Base-by-base conservation (phyloP, 2,329 filamentous ascomycete species). In the Ceratocystis smalleyi region DNA sequence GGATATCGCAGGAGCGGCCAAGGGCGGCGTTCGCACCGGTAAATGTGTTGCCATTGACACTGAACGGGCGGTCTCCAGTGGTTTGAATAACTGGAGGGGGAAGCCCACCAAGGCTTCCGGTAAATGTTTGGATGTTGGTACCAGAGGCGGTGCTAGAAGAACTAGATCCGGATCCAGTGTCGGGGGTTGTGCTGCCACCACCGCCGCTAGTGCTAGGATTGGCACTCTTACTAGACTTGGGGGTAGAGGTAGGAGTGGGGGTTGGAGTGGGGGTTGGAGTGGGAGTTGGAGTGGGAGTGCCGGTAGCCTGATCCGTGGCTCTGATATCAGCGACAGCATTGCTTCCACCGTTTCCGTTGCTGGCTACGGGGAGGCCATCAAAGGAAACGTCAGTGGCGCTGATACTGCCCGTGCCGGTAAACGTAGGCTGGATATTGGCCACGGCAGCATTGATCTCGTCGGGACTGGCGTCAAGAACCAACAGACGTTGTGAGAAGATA, bases 1-100 rank as follows among this genome's bases (percentile, higher is more conserved):
- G 78, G 45, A 79, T 73, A 65, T 77, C 75, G 70, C 78, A 80
- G 10, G 77, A 78, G 30, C 78, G 77, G 71, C 75, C 73, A 65
- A 78, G 69, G 8, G 78, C 78, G 43, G 76, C 77, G 55, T 73
- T 75, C 8, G 70, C 68, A 68, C 76, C 76, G 4, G 78, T 74
- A 71, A 85, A 85, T 67, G 77, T 81, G 64, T 78, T 77, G 17
- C 77, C 78, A 64, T 79, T 83, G 68, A 83, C 83, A 60, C 71
- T 73, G 71, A 80, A 81, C 62, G 77, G 77, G 17, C 75, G 75
- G 27, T 43, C 55, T 8, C 71, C 68, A 35, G 72, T 71, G 3
- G 71, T 70, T 2, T 73, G 73, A 68, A 73, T 68, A 30, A 80
- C 76, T 3, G 78, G 70, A 1, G 77, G 76, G 1, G 76, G 68